Conservation (phyloP, 768 basidiomycete species). For the Albatrellus ellisii region DNA sequence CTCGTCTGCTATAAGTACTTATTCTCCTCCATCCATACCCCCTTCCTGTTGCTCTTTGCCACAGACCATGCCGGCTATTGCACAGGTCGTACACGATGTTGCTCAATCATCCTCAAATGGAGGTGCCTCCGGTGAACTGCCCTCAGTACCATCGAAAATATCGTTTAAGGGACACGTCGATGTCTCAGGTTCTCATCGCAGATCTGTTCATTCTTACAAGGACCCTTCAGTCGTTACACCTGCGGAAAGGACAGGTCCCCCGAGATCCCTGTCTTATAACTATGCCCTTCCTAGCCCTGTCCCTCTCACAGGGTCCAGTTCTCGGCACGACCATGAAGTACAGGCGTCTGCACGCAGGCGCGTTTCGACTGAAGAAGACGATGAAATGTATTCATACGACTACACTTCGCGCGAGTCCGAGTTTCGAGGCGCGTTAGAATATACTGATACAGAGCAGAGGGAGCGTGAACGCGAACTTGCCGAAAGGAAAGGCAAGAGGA, state of each 20-base stretch:
- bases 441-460: slow-evolving; percentile 20
- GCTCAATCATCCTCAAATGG: too few relatives aligned
- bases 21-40: too few relatives aligned
- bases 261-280: slow-evolving; percentile 56
- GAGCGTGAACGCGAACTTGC: slow-evolving; percentile 26
- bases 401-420: slow-evolving; percentile 27
- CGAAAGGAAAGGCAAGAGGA: slow-evolving; percentile 43
- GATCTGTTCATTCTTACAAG: slow-evolving; percentile 3
- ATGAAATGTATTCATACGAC: slow-evolving; percentile 16
- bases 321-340: slow-evolving; percentile 17
- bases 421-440: slow-evolving; percentile 56
- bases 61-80: too few relatives aligned
- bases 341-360: slow-evolving; percentile 20
- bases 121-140: too few relatives aligned
- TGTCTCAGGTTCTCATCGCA: too few relatives aligned
- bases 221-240: slow-evolving; percentile 26
- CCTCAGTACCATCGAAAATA: too few relatives aligned
- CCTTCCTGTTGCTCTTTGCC: too few relatives aligned
- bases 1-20: too few relatives aligned
- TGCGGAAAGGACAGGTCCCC: slow-evolving; percentile 57
- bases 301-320: slow-evolving; percentile 12
- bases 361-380: slow-evolving; percentile 20
- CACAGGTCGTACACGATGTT: too few relatives aligned
- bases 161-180: too few relatives aligned
- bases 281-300: slow-evolving; percentile 37